These are phyloP conservation scores for Moesziomyces antarcticus DNA, from an alignment of 1,284 basidiomycete genomes.

Conservation along the genomic window DNA sequence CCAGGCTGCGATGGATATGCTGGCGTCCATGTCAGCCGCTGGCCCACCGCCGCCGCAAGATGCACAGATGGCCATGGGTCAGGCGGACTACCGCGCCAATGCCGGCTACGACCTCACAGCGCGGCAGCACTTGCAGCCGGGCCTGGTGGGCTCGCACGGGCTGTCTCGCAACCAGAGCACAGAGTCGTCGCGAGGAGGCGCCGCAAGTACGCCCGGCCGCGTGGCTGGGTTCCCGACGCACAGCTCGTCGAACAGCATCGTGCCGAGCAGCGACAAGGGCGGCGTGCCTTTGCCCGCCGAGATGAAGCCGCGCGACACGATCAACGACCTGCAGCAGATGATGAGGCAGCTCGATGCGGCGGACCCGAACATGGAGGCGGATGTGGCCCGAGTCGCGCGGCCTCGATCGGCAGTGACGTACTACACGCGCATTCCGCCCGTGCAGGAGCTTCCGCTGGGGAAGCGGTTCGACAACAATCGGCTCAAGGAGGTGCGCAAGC, in stretches of 20 bases:
- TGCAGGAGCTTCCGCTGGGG: conserved; percentile 51
- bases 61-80: conserved; percentile 87
- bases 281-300: conserved; percentile 65
- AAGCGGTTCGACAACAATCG: conserved; percentile 83
- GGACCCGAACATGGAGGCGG: conserved; percentile 31
- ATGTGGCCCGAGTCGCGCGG: conserved; percentile 70
- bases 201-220: conserved; percentile 72
- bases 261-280: conserved; percentile 66
- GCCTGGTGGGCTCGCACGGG: conserved; percentile 11
- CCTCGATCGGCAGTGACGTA: conserved; percentile 75
- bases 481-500: conserved; percentile 91
- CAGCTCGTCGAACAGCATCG: conserved; percentile 65
- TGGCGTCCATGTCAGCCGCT: conserved; percentile 72
- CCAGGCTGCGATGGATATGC: conserved; percentile 46
- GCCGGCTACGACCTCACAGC: conserved; percentile 88
- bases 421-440: conserved; percentile 59
- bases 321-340: conserved; percentile 85
- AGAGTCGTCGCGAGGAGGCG: conserved; percentile 18
- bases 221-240: conserved; percentile 38
- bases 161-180: conserved; percentile 21
- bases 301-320: conserved; percentile 66
- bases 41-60: conserved; percentile 89
- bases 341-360: conserved; percentile 85
- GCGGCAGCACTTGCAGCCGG: conserved; percentile 23
- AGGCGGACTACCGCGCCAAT: conserved; percentile 94